Percentiles rank a stretch among this genome's conserved stretches.
Evolutionary conservation across 202 grass and related monocot genomes (phyloP).

Genomic region (Schoenoplectus triqueter): DNA sequence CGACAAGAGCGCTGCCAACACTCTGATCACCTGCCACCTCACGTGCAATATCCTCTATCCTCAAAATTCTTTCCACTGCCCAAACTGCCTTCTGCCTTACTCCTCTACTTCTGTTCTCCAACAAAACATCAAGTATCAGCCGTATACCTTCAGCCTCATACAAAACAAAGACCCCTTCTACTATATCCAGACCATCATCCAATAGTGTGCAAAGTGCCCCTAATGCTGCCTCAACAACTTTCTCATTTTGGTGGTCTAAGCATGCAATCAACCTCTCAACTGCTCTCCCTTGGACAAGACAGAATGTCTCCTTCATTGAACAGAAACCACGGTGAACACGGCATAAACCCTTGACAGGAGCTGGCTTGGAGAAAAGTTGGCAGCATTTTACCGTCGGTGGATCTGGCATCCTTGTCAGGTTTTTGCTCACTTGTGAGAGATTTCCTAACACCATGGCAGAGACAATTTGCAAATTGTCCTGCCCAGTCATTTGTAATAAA

Average conservation of each 20-base stretch:
- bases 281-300: constrained; percentile 57
- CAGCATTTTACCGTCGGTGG: constrained; percentile 33
- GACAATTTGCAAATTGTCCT: constrained; percentile 60
- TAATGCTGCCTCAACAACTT: constrained; percentile 73
- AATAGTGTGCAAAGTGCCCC: constrained; percentile 66
- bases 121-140: constrained; percentile 63
- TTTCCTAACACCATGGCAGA: constrained; percentile 66
- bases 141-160: constrained; percentile 60
- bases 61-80: constrained; percentile 76
- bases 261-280: constrained; percentile 71
- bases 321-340: constrained; percentile 72
- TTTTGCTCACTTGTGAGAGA: constrained; percentile 54
- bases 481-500: constrained; percentile 58
- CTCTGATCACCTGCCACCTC: constrained; percentile 63
- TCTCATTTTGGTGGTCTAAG: constrained; percentile 65
- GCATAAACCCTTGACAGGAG: constrained; percentile 39
- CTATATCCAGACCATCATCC: constrained; percentile 50
- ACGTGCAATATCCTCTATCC: constrained; percentile 66
- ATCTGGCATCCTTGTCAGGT: constrained; percentile 52
- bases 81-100: constrained; percentile 63
- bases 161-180: constrained; percentile 63
- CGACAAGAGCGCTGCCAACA: constrained; percentile 60
- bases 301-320: constrained; percentile 67
- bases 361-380: constrained; percentile 37
- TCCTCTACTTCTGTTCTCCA: constrained; percentile 51